A percentile compares a stretch with the other conserved stretches of the same genome.
phyloP scores from a whole-genome alignment of 2,329 filamentous ascomycete species.

The Alternaria triticina region DNA sequence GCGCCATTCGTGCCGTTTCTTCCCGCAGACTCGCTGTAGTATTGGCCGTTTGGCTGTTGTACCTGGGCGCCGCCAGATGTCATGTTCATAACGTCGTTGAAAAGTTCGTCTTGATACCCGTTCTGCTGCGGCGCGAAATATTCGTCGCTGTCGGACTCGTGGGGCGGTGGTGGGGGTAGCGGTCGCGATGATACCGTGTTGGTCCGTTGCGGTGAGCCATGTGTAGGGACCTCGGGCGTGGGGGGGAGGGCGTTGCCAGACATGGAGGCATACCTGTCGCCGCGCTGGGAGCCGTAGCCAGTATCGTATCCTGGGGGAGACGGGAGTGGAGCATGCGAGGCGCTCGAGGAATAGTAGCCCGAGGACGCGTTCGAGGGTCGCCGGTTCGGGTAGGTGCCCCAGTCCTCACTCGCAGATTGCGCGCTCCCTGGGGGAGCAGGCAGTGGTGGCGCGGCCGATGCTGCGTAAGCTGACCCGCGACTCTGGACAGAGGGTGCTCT shows the following conservation, averaged over 20 bases:
- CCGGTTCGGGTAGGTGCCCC: conserved; percentile 41
- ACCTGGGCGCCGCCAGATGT: conserved; percentile 41
- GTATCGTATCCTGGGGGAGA: conserved; percentile 42
- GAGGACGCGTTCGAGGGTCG: conserved; percentile 37
- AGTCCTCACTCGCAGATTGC: conserved; percentile 42
- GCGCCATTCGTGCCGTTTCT: conserved; percentile 56
- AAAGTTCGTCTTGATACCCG: conserved; percentile 61
- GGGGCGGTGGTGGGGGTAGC: conserved; percentile 66
- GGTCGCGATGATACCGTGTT: conserved; percentile 63
- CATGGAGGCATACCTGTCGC: conserved; percentile 40
- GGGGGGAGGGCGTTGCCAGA: conserved; percentile 50
- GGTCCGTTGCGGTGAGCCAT: conserved; percentile 57
- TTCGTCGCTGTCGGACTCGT: conserved; percentile 55
- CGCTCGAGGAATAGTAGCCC: conserved; percentile 38
- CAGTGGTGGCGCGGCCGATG: conserved; percentile 45
- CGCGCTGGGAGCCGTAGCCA: conserved; percentile 35
- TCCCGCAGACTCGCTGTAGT: conserved; percentile 32
- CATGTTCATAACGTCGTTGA: conserved; percentile 63
- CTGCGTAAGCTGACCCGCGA: conserved; percentile 41
- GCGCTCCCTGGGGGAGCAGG: conserved; percentile 45
- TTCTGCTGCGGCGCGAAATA: conserved; percentile 46
- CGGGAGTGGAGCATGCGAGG: conserved; percentile 43
- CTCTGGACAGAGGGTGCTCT: conserved; percentile 40
- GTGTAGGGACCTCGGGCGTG: conserved; percentile 60
- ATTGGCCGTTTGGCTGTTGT: conserved; percentile 41